phyloP scores from a whole-genome alignment of 192 early-diverging fungal species.

The Coemansia sp. region DNA sequence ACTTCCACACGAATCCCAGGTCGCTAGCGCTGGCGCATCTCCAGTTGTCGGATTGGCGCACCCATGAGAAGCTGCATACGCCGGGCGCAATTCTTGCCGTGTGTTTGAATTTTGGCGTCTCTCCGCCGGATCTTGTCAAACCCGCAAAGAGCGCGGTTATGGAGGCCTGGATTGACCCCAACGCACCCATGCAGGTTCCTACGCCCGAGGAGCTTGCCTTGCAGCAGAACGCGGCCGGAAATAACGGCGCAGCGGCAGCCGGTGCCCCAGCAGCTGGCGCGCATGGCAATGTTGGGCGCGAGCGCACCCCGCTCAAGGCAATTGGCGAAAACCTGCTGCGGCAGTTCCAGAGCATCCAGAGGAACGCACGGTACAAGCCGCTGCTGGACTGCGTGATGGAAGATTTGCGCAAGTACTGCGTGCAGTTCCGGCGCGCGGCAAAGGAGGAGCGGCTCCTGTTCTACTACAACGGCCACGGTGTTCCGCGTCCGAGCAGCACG shows the following conservation, averaged over 20 bases:
- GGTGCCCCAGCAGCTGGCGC: background rate
- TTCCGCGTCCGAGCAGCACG: slow-evolving; percentile 88
- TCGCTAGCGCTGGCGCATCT: slow-evolving; percentile 41
- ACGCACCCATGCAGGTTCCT: slow-evolving; percentile 54
- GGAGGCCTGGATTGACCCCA: slow-evolving; percentile 96
- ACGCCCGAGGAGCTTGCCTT: slow-evolving; percentile 75
- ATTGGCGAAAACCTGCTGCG: slow-evolving; percentile 89
- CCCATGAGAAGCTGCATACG: slow-evolving; percentile 74
- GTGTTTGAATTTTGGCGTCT: slow-evolving; percentile 94
- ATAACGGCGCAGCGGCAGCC: background rate
- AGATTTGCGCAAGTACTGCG: slow-evolving; percentile 88
- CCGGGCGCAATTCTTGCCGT: slow-evolving; percentile 83
- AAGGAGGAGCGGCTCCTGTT: slow-evolving; percentile 95
- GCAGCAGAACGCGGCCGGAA: slow-evolving; percentile 42
- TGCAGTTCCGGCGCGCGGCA: slow-evolving; percentile 74
- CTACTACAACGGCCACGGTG: slow-evolving; percentile 99
- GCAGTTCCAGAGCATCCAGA: slow-evolving; percentile 92
- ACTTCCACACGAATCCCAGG: slow-evolving; percentile 54
- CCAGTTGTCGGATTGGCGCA: slow-evolving; percentile 65
- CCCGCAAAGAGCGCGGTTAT: slow-evolving; percentile 85
- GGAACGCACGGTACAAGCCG: slow-evolving; percentile 76
- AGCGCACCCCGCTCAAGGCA: slow-evolving; percentile 30
- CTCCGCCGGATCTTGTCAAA: slow-evolving; percentile 90
- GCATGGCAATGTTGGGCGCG: slow-evolving; percentile 18
- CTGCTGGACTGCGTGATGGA: slow-evolving; percentile 91